Evolutionary conservation across 768 basidiomycete genomes (phyloP).

Genomic region (Pleurotus sapidus): DNA sequence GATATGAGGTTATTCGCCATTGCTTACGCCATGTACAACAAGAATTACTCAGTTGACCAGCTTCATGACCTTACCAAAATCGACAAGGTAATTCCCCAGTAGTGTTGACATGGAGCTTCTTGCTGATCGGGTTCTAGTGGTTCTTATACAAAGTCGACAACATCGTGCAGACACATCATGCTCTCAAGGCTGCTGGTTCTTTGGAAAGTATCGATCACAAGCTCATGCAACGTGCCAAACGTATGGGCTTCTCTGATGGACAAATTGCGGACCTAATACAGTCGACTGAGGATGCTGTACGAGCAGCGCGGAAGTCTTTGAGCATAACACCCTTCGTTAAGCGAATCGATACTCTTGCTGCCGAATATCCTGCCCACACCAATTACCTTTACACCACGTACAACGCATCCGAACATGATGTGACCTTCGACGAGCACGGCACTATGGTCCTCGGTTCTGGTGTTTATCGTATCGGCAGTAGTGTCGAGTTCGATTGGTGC

Average conservation of each 20-base stretch:
- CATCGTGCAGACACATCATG: slow-evolving; percentile 85
- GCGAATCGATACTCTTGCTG: slow-evolving; percentile 97
- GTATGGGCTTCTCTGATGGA: slow-evolving; percentile 91
- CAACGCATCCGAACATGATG: slow-evolving; percentile 94
- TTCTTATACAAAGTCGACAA: slow-evolving; percentile 99
- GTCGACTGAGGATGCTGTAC: slow-evolving; percentile 74
- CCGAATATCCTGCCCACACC: slow-evolving; percentile 97
- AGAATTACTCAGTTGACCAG: slow-evolving; percentile 84
- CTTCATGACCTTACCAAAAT: slow-evolving; percentile 96
- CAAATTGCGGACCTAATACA: slow-evolving; percentile 86
- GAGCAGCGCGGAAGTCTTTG: slow-evolving; percentile 81
- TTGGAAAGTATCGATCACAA: slow-evolving; percentile 69
- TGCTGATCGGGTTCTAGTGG: slow-evolving; percentile 58
- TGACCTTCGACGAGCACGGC: slow-evolving; percentile 93
- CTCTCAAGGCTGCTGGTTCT: slow-evolving; percentile 66
- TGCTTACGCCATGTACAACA: slow-evolving; percentile 96
- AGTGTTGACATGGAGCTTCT: not conserved
- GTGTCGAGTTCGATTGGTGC: slow-evolving; percentile 99
- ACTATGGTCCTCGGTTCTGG: slow-evolving; percentile 99
- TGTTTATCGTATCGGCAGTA: slow-evolving; percentile 97
- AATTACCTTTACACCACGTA: slow-evolving; percentile 99
- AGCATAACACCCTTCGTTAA: slow-evolving; percentile 97
- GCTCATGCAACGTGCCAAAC: slow-evolving; percentile 85
- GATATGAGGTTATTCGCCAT: slow-evolving; percentile 97
- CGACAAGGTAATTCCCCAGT: slow-evolving; percentile 65